Percentiles rank a stretch among this genome's conserved stretches.
Conservation (phyloP, 2,329 filamentous ascomycete species). For the Cordyceps cateniannulata region DNA sequence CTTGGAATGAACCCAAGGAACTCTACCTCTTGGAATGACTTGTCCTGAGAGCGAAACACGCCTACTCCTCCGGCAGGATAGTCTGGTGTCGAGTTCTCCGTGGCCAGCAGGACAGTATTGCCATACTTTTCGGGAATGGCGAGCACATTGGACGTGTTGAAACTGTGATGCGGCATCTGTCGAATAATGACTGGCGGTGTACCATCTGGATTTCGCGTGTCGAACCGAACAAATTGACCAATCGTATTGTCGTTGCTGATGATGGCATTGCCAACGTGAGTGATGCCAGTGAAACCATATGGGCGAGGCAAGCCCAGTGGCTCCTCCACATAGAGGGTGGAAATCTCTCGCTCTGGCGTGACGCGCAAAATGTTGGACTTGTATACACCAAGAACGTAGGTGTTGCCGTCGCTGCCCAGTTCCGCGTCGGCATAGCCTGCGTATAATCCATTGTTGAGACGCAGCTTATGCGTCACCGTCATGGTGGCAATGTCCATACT, state of each 20-base stretch:
- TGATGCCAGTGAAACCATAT: conserved; percentile 11
- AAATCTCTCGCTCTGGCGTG: conserved; percentile 8
- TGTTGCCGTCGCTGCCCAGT: conserved; percentile 5
- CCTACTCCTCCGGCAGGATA: background rate
- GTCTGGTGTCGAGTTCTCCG: conserved; percentile 9
- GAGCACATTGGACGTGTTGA: conserved; percentile 12
- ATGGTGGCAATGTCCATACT: conserved; percentile 8
- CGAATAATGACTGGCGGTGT: conserved; percentile 1
- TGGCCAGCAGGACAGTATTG: conserved; percentile 4
- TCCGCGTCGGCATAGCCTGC: conserved; percentile 13
- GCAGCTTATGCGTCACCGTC: conserved; percentile 3
- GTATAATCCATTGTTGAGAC: conserved; percentile 12
- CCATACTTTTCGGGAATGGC: conserved; percentile 10
- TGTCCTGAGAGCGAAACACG: background rate
- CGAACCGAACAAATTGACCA: conserved; percentile 11
- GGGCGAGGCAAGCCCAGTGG: conserved; percentile 1
- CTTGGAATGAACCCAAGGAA: background rate
- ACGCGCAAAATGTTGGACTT: conserved; percentile 9
- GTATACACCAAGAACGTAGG: conserved; percentile 9
- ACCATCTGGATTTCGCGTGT: background rate
- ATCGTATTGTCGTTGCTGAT: conserved; percentile 9
- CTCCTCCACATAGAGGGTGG: conserved; percentile 10
- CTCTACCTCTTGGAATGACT: background rate
- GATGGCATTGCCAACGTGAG: conserved; percentile 8
- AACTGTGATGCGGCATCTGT: conserved; percentile 8